A percentile compares a stretch with the other conserved stretches of the same genome.
phyloP scores from a whole-genome alignment of 2,329 filamentous ascomycete genomes.

The Periconia sp. region DNA sequence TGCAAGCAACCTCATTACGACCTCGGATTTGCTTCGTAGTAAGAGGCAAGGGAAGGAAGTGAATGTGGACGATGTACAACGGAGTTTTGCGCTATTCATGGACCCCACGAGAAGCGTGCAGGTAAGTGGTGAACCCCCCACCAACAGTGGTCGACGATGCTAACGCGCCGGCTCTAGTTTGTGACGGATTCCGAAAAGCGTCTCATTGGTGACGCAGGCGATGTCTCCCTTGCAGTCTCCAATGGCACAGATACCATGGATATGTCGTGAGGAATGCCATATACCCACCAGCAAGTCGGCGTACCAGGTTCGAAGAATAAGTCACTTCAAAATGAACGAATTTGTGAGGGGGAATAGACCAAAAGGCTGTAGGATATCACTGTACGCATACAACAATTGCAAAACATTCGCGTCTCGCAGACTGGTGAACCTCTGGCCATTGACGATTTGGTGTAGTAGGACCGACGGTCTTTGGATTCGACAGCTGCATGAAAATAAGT shows the following conservation, averaged over 20 bases:
- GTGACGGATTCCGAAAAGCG: slow-evolving; percentile 88
- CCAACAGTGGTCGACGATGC: slow-evolving; percentile 1
- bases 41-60: slow-evolving; percentile 87
- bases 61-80: slow-evolving; percentile 82
- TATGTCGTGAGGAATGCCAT: slow-evolving; percentile 51
- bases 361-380: not conserved
- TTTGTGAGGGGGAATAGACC: not conserved
- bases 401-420: not conserved
- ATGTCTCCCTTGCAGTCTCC: slow-evolving; percentile 65
- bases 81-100: slow-evolving; percentile 92
- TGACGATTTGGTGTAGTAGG: too few relatives aligned
- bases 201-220: slow-evolving; percentile 84
- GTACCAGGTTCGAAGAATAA: not conserved
- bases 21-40: slow-evolving; percentile 80
- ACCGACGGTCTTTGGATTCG: too few relatives aligned
- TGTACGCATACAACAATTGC: not conserved
- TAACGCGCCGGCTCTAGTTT: slow-evolving; percentile 54
- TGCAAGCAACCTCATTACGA: slow-evolving; percentile 97
- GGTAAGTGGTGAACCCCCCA: slow-evolving; percentile 25
- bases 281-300: not conserved
- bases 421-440: too few relatives aligned
- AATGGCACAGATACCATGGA: slow-evolving; percentile 70
- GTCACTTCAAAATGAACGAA: not conserved
- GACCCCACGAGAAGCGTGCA: slow-evolving; percentile 85
- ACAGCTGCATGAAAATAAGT: too few relatives aligned